These are phyloP conservation scores for Aspergillus pseudoterreus DNA, from an alignment of 2,329 filamentous ascomycete species.

Conservation along the genomic window DNA sequence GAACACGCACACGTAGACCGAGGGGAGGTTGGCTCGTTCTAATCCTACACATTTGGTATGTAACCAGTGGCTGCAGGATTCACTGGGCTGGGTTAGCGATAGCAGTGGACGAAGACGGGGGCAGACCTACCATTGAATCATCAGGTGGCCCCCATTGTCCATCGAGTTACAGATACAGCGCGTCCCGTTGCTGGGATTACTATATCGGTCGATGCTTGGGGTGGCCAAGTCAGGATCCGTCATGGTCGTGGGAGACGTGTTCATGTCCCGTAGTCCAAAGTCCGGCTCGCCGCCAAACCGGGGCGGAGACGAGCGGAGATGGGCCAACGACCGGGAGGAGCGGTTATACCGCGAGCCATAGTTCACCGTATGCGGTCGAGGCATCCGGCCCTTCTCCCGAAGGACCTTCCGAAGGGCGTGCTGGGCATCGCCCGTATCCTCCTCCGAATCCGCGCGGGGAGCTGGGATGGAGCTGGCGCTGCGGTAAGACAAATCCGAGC, in stretches of 20 bases:
- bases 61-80: constrained; percentile 61
- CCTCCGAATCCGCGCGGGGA: constrained; percentile 24
- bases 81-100: constrained; percentile 33
- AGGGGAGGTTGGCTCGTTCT: constrained; percentile 44
- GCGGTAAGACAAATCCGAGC: constrained; percentile 30
- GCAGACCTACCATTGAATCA: constrained; percentile 55
- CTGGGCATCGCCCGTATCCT: constrained; percentile 41
- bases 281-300: constrained; percentile 34
- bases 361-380: constrained; percentile 24
- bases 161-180: constrained; percentile 57
- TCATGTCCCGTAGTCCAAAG: constrained; percentile 36
- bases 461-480: constrained; percentile 26
- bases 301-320: constrained; percentile 45
- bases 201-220: constrained; percentile 52
- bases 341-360: constrained; percentile 28
- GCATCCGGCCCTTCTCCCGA: constrained; percentile 28
- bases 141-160: constrained; percentile 52
- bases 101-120: neutral
- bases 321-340: constrained; percentile 29
- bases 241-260: constrained; percentile 49
- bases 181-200: constrained; percentile 50
- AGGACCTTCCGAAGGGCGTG: constrained; percentile 46
- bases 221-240: constrained; percentile 50
- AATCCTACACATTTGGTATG: constrained; percentile 58
- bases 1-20: constrained; percentile 50